phyloP scores from a whole-genome alignment of 2,329 filamentous ascomycete genomes.

The Claviceps capensis region DNA sequence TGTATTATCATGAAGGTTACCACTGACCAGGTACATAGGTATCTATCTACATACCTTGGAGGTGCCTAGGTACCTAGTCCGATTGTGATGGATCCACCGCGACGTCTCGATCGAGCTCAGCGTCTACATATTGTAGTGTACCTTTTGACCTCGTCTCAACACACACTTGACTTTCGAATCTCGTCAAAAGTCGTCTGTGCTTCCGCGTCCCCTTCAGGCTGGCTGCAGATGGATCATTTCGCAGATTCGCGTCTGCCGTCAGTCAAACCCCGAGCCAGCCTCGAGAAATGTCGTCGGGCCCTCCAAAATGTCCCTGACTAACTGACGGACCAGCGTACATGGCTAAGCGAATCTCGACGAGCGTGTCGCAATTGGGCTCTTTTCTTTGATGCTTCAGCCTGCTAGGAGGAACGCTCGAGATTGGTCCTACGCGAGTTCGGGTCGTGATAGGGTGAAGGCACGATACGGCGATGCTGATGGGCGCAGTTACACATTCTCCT shows the following conservation, averaged over 20 bases:
- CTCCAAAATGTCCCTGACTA: not conserved
- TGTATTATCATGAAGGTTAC: not conserved
- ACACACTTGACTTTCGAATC: not conserved
- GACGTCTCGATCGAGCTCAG: not conserved
- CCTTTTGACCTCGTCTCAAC: not conserved
- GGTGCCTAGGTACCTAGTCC: not conserved
- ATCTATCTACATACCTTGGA: too few species aligned
- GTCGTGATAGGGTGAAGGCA: not conserved
- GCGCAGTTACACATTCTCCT: not conserved
- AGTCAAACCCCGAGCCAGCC: not conserved
- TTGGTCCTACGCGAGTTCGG: not conserved
- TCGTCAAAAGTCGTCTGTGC: not conserved
- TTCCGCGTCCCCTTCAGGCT: not conserved
- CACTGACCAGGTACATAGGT: too few species aligned
- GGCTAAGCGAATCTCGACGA: too few species aligned
- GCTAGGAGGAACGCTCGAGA: not conserved
- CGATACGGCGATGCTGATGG: not conserved
- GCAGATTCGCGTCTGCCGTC: not conserved
- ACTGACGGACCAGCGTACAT: not conserved
- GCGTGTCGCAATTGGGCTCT: not conserved
- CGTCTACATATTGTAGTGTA: too few species aligned
- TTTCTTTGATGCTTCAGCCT: not conserved
- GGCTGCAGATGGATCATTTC: not conserved
- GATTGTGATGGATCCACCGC: conserved; percentile 1
- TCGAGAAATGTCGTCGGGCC: not conserved